These are phyloP conservation scores for Dunaliella primolecta DNA, from an alignment of 139 green algal genomes.

Conservation along the genomic window DNA sequence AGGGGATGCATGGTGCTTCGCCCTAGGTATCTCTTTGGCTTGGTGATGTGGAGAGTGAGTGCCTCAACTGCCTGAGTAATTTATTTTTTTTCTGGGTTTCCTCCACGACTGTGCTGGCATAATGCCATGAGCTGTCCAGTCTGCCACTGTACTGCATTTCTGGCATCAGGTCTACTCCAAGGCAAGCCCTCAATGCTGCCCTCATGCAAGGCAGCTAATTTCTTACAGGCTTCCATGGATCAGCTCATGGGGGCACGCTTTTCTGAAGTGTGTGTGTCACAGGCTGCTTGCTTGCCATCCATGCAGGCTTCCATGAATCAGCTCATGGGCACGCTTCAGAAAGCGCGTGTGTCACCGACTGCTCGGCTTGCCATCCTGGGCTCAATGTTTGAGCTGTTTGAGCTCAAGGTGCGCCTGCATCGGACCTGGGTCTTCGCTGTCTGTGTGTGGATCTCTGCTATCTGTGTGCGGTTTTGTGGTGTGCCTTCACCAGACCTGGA, in stretches of 20 bases:
- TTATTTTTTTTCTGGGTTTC: no score
- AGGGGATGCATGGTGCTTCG: no score
- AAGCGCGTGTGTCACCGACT: not conserved
- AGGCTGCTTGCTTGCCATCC: not conserved
- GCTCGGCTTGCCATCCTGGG: not conserved
- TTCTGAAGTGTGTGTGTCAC: not conserved
- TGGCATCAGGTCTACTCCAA: no score
- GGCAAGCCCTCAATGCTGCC: no score
- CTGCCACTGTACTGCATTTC: no score
- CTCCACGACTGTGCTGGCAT: no score
- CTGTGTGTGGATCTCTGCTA: not conserved
- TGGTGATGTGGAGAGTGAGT: no score
- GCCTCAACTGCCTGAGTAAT: no score
- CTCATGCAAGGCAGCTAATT: no score
- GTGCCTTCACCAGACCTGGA: not conserved
- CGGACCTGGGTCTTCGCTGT: not conserved
- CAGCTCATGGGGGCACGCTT: not conserved
- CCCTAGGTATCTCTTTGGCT: no score
- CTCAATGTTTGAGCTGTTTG: slow-evolving; percentile 12
- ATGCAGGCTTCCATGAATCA: not conserved
- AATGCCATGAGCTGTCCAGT: no score
- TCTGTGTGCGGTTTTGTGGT: not conserved
- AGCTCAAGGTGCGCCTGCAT: slow-evolving; percentile 1
- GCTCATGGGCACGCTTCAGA: not conserved
- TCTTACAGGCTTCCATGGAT: not conserved